A percentile compares a stretch with the other conserved stretches of the same genome.
Evolutionary conservation across 208 protist species (phyloP).

Genomic region (Herpetomonas samuelpessoai): DNA sequence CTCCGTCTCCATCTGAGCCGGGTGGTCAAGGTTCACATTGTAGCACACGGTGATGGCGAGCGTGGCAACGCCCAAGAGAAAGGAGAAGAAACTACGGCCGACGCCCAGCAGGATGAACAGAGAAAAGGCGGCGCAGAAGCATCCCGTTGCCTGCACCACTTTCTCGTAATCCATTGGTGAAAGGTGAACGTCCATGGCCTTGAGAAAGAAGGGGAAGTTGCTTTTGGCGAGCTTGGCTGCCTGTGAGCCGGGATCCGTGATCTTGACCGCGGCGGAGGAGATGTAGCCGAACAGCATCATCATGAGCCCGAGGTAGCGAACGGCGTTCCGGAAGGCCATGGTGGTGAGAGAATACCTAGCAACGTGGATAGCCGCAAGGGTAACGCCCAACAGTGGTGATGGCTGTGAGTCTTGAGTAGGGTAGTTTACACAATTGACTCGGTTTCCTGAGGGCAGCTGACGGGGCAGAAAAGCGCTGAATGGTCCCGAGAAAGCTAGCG

Average conservation of each 20-base stretch:
- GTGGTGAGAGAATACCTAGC: no score
- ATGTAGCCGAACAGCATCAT: constrained; percentile 35
- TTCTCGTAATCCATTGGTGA: constrained; percentile 25
- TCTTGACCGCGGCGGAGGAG: constrained; percentile 21
- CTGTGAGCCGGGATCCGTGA: constrained; percentile 20
- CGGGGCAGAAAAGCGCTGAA: no score
- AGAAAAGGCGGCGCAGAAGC: constrained; percentile 34
- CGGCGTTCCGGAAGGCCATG: constrained; percentile 16
- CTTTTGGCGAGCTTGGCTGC: constrained; percentile 30
- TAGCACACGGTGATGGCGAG: constrained; percentile 30
- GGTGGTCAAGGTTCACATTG: constrained; percentile 30
- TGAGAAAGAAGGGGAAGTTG: constrained; percentile 30
- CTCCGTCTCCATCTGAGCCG: constrained; percentile 9
- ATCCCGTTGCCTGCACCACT: constrained; percentile 27
- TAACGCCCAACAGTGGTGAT: no score
- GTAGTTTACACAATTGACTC: no score
- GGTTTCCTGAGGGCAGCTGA: no score
- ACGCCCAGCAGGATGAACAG: constrained; percentile 51
- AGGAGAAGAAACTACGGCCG: constrained; percentile 49
- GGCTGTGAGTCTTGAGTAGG: no score
- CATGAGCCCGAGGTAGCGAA: constrained; percentile 42
- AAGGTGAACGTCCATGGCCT: background rate
- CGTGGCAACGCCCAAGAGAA: constrained; percentile 30
- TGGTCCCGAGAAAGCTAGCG: no score
- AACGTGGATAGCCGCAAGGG: no score